Evolutionary conservation across 2,329 filamentous ascomycete genomes (phyloP).

Genomic region (Colletotrichum eremochloae): DNA sequence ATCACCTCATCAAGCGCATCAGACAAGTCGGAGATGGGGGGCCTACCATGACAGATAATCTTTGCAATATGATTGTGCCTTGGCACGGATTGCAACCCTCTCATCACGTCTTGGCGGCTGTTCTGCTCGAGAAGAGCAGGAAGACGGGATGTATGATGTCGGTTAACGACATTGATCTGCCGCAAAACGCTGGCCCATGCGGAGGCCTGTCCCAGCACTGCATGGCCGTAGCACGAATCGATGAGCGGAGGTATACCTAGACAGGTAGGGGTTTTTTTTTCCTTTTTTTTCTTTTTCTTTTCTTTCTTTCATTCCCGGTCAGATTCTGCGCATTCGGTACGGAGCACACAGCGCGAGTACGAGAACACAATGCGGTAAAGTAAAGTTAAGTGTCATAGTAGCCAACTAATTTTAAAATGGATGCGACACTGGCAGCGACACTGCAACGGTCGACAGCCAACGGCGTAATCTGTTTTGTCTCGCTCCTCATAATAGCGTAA

Average conservation of each 20-base stretch:
- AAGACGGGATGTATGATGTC: neutral
- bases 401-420: slow-evolving; percentile 3
- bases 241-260: too few relatives aligned
- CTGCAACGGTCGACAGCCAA: slow-evolving; percentile 26
- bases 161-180: slow-evolving; percentile 10
- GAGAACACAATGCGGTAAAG: slow-evolving; percentile 24
- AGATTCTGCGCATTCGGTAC: neutral
- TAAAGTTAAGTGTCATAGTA: too few relatives aligned
- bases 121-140: neutral
- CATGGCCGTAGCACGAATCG: slow-evolving; percentile 13
- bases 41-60: slow-evolving; percentile 27
- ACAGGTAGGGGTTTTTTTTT: too few relatives aligned
- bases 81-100: slow-evolving; percentile 28
- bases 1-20: slow-evolving; percentile 17
- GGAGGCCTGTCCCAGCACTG: slow-evolving; percentile 30
- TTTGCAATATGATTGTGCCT: slow-evolving; percentile 37
- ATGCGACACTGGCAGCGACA: slow-evolving; percentile 22
- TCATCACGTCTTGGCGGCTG: slow-evolving; percentile 29
- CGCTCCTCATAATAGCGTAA: slow-evolving; percentile 10
- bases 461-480: slow-evolving; percentile 10
- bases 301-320: neutral
- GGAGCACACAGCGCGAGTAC: slow-evolving; percentile 26
- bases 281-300: too few relatives aligned
- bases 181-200: slow-evolving; percentile 11
- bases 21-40: slow-evolving; percentile 22